Evolutionary conservation across 257 asterid species (phyloP).

Genomic region (Gynochthodes officinalis): DNA sequence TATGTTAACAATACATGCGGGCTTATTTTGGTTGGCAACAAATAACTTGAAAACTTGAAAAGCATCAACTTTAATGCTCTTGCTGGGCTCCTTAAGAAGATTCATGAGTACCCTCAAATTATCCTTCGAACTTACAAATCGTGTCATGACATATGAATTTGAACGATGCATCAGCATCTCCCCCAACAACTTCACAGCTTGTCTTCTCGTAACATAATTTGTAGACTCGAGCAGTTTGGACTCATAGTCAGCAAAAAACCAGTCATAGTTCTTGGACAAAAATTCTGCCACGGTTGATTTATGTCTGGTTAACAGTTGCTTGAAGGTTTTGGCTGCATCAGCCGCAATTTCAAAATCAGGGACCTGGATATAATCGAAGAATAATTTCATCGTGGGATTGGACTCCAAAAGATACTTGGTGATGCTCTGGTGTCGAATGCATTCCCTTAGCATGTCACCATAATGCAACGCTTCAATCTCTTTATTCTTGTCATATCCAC

Average conservation of each 20-base stretch:
- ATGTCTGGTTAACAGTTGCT: constrained; percentile 16
- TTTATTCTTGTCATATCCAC: constrained; percentile 61
- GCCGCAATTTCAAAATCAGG: constrained; percentile 67
- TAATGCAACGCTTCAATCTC: constrained; percentile 67
- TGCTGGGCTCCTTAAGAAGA: background rate
- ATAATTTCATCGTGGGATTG: constrained; percentile 59
- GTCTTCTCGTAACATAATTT: background rate
- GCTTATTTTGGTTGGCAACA: background rate
- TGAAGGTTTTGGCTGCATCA: constrained; percentile 78
- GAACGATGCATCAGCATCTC: background rate
- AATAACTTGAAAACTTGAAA: constrained; percentile 1
- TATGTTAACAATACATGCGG: background rate
- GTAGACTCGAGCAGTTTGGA: background rate
- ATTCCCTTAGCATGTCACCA: constrained; percentile 80
- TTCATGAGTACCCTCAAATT: background rate
- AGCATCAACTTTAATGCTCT: background rate
- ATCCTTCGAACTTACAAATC: background rate
- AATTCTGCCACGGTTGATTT: background rate
- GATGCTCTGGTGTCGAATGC: constrained; percentile 82
- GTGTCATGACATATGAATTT: background rate
- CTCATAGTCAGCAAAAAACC: background rate
- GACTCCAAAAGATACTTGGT: constrained; percentile 79
- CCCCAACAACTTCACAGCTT: background rate
- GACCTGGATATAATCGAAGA: constrained; percentile 61
- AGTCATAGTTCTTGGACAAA: background rate